These are phyloP conservation scores for Pythium apleroticum DNA, from an alignment of 352 stramenopile species.

Conservation along the genomic window DNA sequence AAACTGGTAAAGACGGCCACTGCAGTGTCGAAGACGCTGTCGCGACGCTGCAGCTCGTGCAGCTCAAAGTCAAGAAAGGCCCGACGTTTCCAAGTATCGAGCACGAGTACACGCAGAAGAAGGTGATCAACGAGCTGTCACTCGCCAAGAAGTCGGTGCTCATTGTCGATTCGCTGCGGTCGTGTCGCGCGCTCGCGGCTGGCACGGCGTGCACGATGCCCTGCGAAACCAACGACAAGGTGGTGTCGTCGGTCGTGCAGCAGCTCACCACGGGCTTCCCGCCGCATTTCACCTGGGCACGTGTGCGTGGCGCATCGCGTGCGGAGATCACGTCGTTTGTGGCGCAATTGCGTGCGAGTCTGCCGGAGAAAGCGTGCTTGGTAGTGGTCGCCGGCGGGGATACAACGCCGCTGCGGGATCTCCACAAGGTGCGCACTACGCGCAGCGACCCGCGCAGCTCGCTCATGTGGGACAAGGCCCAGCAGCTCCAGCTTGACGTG, in stretches of 20 bases:
- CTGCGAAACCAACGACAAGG: conserved; percentile 42
- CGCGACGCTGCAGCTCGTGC: conserved; percentile 67
- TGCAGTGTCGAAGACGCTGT: conserved; percentile 83
- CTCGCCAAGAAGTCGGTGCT: conserved; percentile 74
- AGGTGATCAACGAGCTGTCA: conserved; percentile 73
- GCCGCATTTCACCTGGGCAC: conserved; percentile 77
- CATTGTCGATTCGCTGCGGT: conserved; percentile 66
- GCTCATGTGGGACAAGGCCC: conserved; percentile 73
- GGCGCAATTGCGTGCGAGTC: conserved; percentile 37
- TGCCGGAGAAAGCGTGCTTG: conserved; percentile 59
- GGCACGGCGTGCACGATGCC: conserved; percentile 65
- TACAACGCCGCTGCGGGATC: conserved; percentile 54
- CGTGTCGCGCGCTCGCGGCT: conserved; percentile 61
- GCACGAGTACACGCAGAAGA: conserved; percentile 74
- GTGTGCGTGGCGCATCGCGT: conserved; percentile 45
- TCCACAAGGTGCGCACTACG: conserved; percentile 80
- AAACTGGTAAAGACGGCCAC: conserved; percentile 69
- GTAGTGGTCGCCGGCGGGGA: conserved; percentile 55
- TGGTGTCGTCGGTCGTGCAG: conserved; percentile 60
- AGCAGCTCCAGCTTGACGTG: conserved; percentile 59
- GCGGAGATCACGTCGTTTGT: conserved; percentile 41
- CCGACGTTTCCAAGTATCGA: conserved; percentile 73
- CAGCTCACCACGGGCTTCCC: conserved; percentile 84
- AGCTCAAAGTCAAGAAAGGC: conserved; percentile 78
- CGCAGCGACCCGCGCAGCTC: conserved; percentile 71